Conservation (phyloP, 371 early-diverging fungal species). For the Lichtheimia ramosa region DNA sequence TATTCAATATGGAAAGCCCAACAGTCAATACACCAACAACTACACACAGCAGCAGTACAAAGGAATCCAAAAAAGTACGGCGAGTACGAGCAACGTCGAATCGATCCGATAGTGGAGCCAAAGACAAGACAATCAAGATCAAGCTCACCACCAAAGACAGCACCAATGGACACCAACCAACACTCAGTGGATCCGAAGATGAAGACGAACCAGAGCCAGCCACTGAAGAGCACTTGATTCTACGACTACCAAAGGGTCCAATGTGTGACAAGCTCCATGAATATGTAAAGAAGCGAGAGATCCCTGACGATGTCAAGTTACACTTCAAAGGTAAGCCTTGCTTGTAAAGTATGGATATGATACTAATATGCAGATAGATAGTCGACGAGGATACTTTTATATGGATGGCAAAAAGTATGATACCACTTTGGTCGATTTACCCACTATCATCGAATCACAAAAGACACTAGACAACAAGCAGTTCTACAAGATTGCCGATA, state of each 20-base stretch:
- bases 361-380: constrained; percentile 45
- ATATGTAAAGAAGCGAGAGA: constrained; percentile 65
- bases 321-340: constrained; percentile 60
- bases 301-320: constrained; percentile 67
- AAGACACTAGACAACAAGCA: constrained; percentile 95
- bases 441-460: constrained; percentile 96
- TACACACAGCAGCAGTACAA: not conserved
- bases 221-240: constrained; percentile 78
- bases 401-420: constrained; percentile 61
- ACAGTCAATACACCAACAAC: not conserved
- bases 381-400: constrained; percentile 68
- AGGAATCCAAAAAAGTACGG: constrained; percentile 2
- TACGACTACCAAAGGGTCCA: constrained; percentile 72
- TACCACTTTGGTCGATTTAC: constrained; percentile 87
- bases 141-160: constrained; percentile 18
- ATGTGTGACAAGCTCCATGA: constrained; percentile 66
- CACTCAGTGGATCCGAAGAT: constrained; percentile 40
- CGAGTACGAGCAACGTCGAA: not conserved
- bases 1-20: not conserved
- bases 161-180: constrained; percentile 6
- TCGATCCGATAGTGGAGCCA: not conserved
- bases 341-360: too few species aligned
- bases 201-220: constrained; percentile 67
- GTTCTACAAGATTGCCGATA: constrained; percentile 96
- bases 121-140: constrained; percentile 20